Evolutionary conservation across 306 rosid genomes (phyloP), one percentile per base, ranked within the genome.

Genomic region (Castanea crenata): DNA sequence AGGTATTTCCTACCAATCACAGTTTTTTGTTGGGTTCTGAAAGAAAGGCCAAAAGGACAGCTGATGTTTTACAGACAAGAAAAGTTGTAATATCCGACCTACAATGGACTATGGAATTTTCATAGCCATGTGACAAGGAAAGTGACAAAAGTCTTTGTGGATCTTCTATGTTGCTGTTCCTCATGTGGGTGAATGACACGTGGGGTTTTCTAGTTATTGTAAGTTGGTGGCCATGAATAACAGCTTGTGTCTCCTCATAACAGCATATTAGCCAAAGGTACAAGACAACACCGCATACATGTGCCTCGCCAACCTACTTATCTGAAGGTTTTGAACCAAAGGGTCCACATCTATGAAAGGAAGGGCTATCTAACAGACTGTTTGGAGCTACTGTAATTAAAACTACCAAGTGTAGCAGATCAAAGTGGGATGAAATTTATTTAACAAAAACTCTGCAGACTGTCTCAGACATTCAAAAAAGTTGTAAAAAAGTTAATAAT

Each of bases 31-130:
- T 83, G 68, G 32, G 52, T 75, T 78, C 55, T 13, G 54, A 52
- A 21, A 52, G 73, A 81, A 79, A 56, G 52, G 80, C 80, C 77
- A 79, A 85, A 82, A 74, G 27, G 85, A 73, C 81, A 80, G 89
- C 78, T 23, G 78, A 74, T 87, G 78, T n/a, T 78, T 58, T 75
- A 57, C 64, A 72, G 76, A 83, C 83, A 82, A 87, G 85, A 82
- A 83, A 79, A 80, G 8, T 92, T 81, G 94, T 81, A 73, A 81
- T 63, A 41, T 49, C 88, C 94, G 86, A 20, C 79, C 2, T 55
- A 69, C 18, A 21, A 19, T 74, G 62, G 68, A 58, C 62, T 72
- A 25, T 79, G 27, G 29, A 55, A 18, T 19, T 76, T 81, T 72
- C 71, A 58, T 64, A 69, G 63, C 49, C 15, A 63, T 74, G 75